phyloP scores from a whole-genome alignment of 441 rosid species.

The Viola pubescens region DNA sequence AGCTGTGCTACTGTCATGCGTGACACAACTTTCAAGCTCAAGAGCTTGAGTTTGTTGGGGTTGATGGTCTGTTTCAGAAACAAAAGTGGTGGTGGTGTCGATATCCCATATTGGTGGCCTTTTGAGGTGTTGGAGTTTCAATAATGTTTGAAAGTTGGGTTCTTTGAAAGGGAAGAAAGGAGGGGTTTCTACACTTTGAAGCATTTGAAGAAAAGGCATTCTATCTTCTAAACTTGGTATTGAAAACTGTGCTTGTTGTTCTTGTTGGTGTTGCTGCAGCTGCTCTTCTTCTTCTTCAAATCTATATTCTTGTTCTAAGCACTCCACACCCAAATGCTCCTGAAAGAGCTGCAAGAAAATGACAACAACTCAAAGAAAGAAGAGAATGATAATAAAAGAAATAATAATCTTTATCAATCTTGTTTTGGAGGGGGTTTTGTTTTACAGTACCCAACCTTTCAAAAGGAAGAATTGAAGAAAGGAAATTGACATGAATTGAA shows the following conservation, averaged over 20 bases:
- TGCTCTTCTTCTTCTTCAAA: slow-evolving; percentile 33
- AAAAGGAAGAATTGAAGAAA: neutral
- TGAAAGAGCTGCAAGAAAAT: slow-evolving; percentile 44
- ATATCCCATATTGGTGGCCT: slow-evolving; percentile 38
- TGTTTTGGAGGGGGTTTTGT: slow-evolving; percentile 7
- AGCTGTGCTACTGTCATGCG: slow-evolving; percentile 35
- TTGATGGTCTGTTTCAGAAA: slow-evolving; percentile 30
- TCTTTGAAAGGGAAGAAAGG: slow-evolving; percentile 41
- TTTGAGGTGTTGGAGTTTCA: slow-evolving; percentile 52
- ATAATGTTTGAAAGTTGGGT: slow-evolving; percentile 50
- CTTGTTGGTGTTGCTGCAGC: slow-evolving; percentile 22
- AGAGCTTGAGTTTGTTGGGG: slow-evolving; percentile 35
- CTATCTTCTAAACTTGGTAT: slow-evolving; percentile 40
- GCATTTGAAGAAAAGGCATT: slow-evolving; percentile 63
- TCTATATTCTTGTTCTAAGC: slow-evolving; percentile 28
- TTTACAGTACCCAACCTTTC: slow-evolving; percentile 6
- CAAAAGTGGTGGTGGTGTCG: slow-evolving; percentile 2
- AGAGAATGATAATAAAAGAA: neutral
- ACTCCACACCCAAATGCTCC: slow-evolving; percentile 35
- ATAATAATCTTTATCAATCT: slow-evolving; percentile 1
- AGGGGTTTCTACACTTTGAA: slow-evolving; percentile 49
- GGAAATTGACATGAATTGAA: slow-evolving; percentile 8
- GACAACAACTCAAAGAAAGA: slow-evolving; percentile 6
- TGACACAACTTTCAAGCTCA: slow-evolving; percentile 53
- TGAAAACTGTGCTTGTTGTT: slow-evolving; percentile 22